Percentiles rank a stretch among this genome's conserved stretches.
phyloP scores from a whole-genome alignment of 148 eudicot species.

The Rheum nobile region DNA sequence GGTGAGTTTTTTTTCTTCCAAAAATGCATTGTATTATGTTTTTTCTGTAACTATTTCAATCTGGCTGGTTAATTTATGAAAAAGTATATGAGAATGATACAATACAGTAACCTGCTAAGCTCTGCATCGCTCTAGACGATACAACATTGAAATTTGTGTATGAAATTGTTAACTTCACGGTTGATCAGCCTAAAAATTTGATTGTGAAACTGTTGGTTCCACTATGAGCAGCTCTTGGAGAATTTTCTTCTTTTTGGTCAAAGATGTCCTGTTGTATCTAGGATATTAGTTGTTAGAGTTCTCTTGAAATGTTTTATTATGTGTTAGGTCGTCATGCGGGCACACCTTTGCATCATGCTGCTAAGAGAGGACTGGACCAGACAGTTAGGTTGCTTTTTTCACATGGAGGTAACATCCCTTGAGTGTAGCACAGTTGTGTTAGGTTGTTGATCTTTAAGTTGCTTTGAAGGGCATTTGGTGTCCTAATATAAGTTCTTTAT shows the following conservation, averaged over 20 bases:
- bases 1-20: constrained; percentile 26
- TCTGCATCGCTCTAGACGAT: not conserved
- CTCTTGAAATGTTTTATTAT: not conserved
- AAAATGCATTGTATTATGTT: not conserved
- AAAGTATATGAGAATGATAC: not conserved
- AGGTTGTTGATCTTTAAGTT: not conserved
- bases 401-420: constrained; percentile 30
- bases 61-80: not conserved
- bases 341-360: constrained; percentile 56
- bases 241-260: not conserved
- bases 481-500: not conserved
- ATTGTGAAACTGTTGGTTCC: not conserved
- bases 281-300: not conserved
- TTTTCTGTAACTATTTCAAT: not conserved
- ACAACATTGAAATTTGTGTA: not conserved
- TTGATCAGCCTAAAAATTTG: not conserved
- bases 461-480: not conserved
- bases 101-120: not conserved
- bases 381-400: constrained; percentile 40
- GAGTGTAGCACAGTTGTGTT: not conserved
- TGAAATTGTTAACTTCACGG: not conserved
- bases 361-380: constrained; percentile 43
- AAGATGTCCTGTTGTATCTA: not conserved
- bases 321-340: constrained; percentile 44
- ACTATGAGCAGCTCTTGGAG: not conserved